A percentile compares a stretch with the other conserved stretches of the same genome.
phyloP scores from a whole-genome alignment of 176 grass and related monocot genomes.

The Saccharum officinarum region DNA sequence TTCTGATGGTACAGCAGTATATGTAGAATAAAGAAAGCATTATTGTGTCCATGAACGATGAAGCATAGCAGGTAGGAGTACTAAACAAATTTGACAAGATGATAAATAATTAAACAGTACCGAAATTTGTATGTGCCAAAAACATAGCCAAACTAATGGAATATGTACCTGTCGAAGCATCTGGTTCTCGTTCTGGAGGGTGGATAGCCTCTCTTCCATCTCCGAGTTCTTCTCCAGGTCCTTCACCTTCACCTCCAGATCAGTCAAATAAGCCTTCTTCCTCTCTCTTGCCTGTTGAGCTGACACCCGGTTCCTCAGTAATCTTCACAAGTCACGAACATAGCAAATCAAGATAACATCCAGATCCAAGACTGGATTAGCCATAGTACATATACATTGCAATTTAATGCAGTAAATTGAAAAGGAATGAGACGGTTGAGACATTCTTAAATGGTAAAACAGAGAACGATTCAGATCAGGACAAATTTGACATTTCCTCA shows the following conservation, averaged over 20 bases:
- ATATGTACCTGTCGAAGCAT: constrained; percentile 80
- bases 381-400: background rate
- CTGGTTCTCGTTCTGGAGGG: constrained; percentile 88
- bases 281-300: constrained; percentile 90
- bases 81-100: background rate
- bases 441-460: background rate
- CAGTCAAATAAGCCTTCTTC: constrained; percentile 81
- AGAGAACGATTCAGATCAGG: background rate
- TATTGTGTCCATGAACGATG: background rate
- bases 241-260: constrained; percentile 71
- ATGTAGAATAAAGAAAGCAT: background rate
- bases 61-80: background rate
- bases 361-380: background rate
- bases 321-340: constrained; percentile 41
- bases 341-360: constrained; percentile 16
- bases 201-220: constrained; percentile 74
- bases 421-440: background rate
- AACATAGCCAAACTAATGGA: background rate
- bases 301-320: constrained; percentile 86
- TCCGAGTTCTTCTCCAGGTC: constrained; percentile 77
- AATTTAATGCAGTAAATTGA: background rate
- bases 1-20: background rate
- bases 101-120: background rate
- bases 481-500: background rate
- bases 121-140: background rate